phyloP scores from a whole-genome alignment of 495 filamentous ascomycete genomes.

The Thermochaetoides thermophila region DNA sequence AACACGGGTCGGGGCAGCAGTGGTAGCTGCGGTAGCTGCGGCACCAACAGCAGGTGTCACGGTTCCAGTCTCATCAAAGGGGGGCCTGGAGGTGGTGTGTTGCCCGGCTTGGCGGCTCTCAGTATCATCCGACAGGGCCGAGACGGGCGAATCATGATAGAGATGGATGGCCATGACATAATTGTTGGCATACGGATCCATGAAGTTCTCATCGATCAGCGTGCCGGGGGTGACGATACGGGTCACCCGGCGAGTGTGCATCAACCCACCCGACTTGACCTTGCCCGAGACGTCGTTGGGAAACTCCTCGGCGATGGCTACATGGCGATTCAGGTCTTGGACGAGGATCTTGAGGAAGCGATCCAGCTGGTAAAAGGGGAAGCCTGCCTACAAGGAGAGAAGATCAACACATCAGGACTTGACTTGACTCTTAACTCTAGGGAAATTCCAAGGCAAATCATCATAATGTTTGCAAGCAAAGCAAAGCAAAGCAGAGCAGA shows the following conservation, averaged over 20 bases:
- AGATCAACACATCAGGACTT: constrained; percentile 18
- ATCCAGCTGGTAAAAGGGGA: constrained; percentile 84
- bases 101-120: constrained; percentile 3
- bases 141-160: constrained; percentile 5
- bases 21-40: too few relatives aligned
- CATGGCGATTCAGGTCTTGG: constrained; percentile 74
- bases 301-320: constrained; percentile 91
- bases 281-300: constrained; percentile 49
- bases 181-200: constrained; percentile 84
- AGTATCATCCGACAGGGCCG: constrained; percentile 3
- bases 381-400: constrained; percentile 49
- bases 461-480: too few relatives aligned
- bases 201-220: constrained; percentile 91
- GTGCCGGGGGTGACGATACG: constrained; percentile 89
- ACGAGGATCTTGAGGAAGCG: constrained; percentile 85
- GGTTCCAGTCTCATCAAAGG: too few relatives aligned
- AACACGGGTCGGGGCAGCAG: constrained; percentile 24
- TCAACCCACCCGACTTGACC: constrained; percentile 54
- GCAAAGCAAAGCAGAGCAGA: too few relatives aligned
- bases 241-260: constrained; percentile 71
- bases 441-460: too few relatives aligned
- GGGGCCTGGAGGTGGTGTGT: too few relatives aligned
- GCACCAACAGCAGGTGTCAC: too few relatives aligned
- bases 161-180: constrained; percentile 67
- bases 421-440: too few relatives aligned